phyloP scores from a whole-genome alignment of 768 basidiomycete species.

The Fibroporia radiculosa region DNA sequence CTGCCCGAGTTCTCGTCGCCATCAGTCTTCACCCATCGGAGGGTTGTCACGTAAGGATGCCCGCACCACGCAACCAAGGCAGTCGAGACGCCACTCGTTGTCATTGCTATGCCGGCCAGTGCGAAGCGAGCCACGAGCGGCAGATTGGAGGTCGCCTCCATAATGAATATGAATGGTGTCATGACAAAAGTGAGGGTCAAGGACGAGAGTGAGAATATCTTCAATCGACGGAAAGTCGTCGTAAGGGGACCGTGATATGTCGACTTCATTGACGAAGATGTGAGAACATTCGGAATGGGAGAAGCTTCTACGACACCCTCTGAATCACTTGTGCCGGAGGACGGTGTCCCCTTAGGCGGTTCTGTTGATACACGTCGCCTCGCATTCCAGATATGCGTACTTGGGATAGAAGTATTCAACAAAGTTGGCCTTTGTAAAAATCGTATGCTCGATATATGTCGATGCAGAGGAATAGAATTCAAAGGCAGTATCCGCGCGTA shows the following conservation, averaged over 20 bases:
- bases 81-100: constrained; percentile 69
- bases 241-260: constrained; percentile 70
- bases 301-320: background rate
- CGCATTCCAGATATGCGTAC: background rate
- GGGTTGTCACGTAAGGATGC: constrained; percentile 62
- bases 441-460: background rate
- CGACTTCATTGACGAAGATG: background rate
- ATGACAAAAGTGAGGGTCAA: constrained; percentile 60
- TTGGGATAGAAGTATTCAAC: background rate
- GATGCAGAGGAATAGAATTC: too few relatives aligned
- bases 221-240: constrained; percentile 66
- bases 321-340: background rate
- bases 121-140: constrained; percentile 61
- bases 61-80: constrained; percentile 66
- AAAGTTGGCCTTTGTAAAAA: background rate
- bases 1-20: constrained; percentile 26
- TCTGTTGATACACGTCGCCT: background rate
- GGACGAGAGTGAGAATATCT: constrained; percentile 78
- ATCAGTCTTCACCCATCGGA: constrained; percentile 43
- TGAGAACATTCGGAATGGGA: background rate
- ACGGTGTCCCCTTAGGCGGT: background rate
- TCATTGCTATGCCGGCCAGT: constrained; percentile 62
- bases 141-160: constrained; percentile 59
- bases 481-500: background rate
- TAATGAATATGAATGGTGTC: constrained; percentile 73